These are phyloP conservation scores for Pulveroboletus ravenelii DNA, from an alignment of 768 basidiomycete species.

Conservation along the genomic window DNA sequence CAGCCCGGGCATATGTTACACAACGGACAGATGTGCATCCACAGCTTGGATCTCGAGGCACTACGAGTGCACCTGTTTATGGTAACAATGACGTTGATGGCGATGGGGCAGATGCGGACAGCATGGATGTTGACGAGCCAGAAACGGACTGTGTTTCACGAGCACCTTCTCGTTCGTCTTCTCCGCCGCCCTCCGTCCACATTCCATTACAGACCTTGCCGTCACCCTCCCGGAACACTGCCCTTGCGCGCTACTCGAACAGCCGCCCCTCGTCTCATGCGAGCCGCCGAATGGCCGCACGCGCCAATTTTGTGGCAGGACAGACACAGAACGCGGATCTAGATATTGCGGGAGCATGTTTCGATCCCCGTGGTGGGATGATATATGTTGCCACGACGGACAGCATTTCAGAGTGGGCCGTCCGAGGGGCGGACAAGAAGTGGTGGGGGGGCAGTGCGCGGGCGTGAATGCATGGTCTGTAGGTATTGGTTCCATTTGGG, in stretches of 20 bases:
- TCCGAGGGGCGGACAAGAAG: slow-evolving; percentile 65
- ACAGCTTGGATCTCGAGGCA: slow-evolving; percentile 17
- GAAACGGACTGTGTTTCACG: slow-evolving; percentile 54
- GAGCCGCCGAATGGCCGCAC: slow-evolving; percentile 16
- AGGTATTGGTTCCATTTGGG: background rate
- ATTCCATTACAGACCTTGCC: slow-evolving; percentile 26
- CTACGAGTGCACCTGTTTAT: slow-evolving; percentile 10
- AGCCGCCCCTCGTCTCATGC: slow-evolving; percentile 15
- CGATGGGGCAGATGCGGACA: slow-evolving; percentile 35
- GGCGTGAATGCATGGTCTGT: slow-evolving; percentile 28
- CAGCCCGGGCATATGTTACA: slow-evolving; percentile 34
- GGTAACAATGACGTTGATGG: slow-evolving; percentile 20
- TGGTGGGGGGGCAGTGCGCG: slow-evolving; percentile 60
- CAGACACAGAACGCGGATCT: slow-evolving; percentile 25
- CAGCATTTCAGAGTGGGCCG: slow-evolving; percentile 73
- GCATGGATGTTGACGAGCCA: slow-evolving; percentile 47
- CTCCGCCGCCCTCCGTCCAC: slow-evolving; percentile 40
- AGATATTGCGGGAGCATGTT: slow-evolving; percentile 68
- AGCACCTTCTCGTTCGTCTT: slow-evolving; percentile 43
- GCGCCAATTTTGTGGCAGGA: slow-evolving; percentile 8
- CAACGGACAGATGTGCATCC: slow-evolving; percentile 22
- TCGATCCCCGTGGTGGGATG: slow-evolving; percentile 63
- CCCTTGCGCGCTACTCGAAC: slow-evolving; percentile 17
- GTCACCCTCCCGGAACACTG: slow-evolving; percentile 15
- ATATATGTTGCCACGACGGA: slow-evolving; percentile 64